phyloP scores from a whole-genome alignment of 805 yeast species.

The Komagataella populi region DNA sequence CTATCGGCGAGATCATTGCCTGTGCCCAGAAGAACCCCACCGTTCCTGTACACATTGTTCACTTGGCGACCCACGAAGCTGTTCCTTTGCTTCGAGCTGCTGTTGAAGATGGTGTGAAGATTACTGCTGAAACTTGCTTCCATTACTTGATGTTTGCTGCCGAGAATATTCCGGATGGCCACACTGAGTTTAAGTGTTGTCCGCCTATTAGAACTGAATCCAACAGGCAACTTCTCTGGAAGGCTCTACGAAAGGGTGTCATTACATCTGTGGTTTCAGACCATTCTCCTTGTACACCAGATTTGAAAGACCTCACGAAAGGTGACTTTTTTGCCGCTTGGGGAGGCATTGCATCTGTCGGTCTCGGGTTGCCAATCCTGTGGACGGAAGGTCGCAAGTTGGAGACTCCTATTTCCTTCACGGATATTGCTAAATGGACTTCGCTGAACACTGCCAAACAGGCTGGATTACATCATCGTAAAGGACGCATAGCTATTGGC shows the following conservation, averaged over 20 bases:
- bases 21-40: conserved; percentile 45
- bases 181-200: conserved; percentile 84
- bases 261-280: conserved; percentile 86
- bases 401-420: conserved; percentile 33
- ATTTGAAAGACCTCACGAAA: conserved; percentile 62
- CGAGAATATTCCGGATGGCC: conserved; percentile 62
- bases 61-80: conserved; percentile 76
- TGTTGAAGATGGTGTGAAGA: conserved; percentile 38
- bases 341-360: conserved; percentile 95
- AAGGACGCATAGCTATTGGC: conserved; percentile 65
- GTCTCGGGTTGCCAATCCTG: conserved; percentile 73
- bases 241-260: conserved; percentile 49
- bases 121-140: conserved; percentile 89
- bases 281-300: conserved; percentile 94
- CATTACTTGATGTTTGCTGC: conserved; percentile 74
- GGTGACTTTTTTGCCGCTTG: conserved; percentile 90
- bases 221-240: conserved; percentile 67
- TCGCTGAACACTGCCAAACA: conserved; percentile 74
- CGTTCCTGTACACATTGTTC: conserved; percentile 78
- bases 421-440: conserved; percentile 71
- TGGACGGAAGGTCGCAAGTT: conserved; percentile 60
- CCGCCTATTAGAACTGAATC: conserved; percentile 80
- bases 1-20: conserved; percentile 57
- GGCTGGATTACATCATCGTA: conserved; percentile 58
- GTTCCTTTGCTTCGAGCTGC: conserved; percentile 63